Percentiles rank a stretch among this genome's conserved stretches.
Conservation (phyloP, 129 eudicot genomes). For the Calendula officinalis region DNA sequence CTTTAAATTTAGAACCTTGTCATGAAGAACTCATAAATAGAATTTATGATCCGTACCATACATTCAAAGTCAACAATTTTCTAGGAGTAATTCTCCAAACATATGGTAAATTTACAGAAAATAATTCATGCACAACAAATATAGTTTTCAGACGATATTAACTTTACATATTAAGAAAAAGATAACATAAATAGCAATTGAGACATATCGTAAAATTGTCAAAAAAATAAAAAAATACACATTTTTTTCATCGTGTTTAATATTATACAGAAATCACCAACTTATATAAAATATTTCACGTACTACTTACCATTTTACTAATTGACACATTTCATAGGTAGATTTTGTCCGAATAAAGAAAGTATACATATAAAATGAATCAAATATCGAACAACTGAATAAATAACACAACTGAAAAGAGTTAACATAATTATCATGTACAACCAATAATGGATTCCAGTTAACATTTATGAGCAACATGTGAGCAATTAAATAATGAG, state of each 20-base stretch:
- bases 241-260: too few relatives aligned
- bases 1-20: not conserved
- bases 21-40: not conserved
- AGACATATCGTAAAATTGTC: too few relatives aligned
- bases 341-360: not conserved
- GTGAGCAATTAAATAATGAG: not conserved
- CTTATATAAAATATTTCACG: too few relatives aligned
- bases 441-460: not conserved
- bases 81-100: too few relatives aligned
- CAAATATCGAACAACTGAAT: not conserved
- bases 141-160: too few relatives aligned
- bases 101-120: too few relatives aligned
- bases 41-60: not conserved
- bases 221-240: too few relatives aligned
- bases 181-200: too few relatives aligned
- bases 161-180: too few relatives aligned
- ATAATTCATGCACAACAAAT: too few relatives aligned
- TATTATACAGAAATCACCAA: too few relatives aligned
- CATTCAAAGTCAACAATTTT: not conserved
- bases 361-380: not conserved
- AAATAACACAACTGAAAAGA: slow-evolving; percentile 5
- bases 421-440: slow-evolving; percentile 1
- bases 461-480: slow-evolving; percentile 9
- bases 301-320: not conserved
- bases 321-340: not conserved